These are phyloP conservation scores for Elasticomyces elasticus DNA, from an alignment of 495 filamentous ascomycete species.

Conservation along the genomic window DNA sequence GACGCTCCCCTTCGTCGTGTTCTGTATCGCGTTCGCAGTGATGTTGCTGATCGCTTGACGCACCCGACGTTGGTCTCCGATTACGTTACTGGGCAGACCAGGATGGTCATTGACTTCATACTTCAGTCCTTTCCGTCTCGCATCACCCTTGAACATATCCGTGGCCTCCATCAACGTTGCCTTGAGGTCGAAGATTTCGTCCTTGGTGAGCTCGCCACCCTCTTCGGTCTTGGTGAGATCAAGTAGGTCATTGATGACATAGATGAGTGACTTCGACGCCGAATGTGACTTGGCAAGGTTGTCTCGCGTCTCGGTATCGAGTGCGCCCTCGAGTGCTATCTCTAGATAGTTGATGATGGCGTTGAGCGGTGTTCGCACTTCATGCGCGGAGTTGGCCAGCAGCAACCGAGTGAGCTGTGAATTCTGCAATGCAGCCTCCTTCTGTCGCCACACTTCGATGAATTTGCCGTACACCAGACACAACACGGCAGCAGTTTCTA, in stretches of 20 bases:
- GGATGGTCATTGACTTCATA: slow-evolving; percentile 59
- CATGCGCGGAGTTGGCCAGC: slow-evolving; percentile 86
- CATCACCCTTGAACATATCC: slow-evolving; percentile 62
- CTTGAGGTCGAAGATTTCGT: slow-evolving; percentile 68
- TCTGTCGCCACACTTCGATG: slow-evolving; percentile 88
- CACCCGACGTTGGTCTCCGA: slow-evolving; percentile 70
- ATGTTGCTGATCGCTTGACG: slow-evolving; percentile 76
- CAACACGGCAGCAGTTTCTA: slow-evolving; percentile 81
- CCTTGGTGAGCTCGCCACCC: slow-evolving; percentile 68
- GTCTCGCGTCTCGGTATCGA: slow-evolving; percentile 78
- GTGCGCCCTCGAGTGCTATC: slow-evolving; percentile 75
- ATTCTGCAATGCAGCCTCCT: slow-evolving; percentile 73
- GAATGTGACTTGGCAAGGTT: slow-evolving; percentile 82
- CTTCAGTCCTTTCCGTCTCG: slow-evolving; percentile 60
- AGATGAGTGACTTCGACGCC: slow-evolving; percentile 91
- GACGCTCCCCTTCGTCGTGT: slow-evolving; percentile 62
- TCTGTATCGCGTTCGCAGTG: slow-evolving; percentile 75
- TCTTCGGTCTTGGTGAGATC: slow-evolving; percentile 87
- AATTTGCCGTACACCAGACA: slow-evolving; percentile 88
- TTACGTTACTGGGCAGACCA: slow-evolving; percentile 59
- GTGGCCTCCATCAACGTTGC: slow-evolving; percentile 66
- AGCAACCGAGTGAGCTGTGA: slow-evolving; percentile 72
- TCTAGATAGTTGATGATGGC: slow-evolving; percentile 96
- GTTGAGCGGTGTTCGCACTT: slow-evolving; percentile 88
- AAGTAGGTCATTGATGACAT: slow-evolving; percentile 90